Evolutionary conservation across 2,329 filamentous ascomycete genomes (phyloP).

Genomic region (Aspergillus tubingensis): DNA sequence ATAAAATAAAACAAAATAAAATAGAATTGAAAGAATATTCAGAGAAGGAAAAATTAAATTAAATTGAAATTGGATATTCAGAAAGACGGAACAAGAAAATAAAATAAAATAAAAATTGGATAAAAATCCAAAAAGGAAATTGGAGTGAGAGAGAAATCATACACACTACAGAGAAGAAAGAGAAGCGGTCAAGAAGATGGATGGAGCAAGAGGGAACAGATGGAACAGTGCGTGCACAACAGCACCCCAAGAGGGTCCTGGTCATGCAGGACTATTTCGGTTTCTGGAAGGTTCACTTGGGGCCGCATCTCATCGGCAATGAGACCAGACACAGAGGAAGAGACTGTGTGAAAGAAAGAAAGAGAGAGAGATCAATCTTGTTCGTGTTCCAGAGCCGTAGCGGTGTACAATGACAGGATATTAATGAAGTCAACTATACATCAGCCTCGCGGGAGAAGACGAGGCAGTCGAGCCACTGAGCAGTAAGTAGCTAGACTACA

Average conservation of each 20-base stretch:
- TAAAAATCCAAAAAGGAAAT: neutral
- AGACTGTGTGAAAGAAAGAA: neutral
- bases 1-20: neutral
- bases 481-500: no score
- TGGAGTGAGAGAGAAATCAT: conserved; percentile 5
- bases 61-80: no score
- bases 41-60: neutral
- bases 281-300: conserved; percentile 8
- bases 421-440: conserved; percentile 7
- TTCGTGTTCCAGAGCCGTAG: neutral
- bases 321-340: neutral
- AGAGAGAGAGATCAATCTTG: neutral
- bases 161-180: neutral
- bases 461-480: neutral
- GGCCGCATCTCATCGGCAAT: neutral
- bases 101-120: neutral
- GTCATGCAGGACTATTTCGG: neutral
- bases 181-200: conserved; percentile 18
- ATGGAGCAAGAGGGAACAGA: neutral
- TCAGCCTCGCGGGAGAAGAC: neutral
- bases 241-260: neutral
- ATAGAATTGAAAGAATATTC: neutral
- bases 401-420: conserved; percentile 1
- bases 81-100: neutral
- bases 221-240: neutral